Percentiles rank a stretch among this genome's conserved stretches.
Conservation (phyloP, 140 eudicot species). For the Stevia rebaudiana region DNA sequence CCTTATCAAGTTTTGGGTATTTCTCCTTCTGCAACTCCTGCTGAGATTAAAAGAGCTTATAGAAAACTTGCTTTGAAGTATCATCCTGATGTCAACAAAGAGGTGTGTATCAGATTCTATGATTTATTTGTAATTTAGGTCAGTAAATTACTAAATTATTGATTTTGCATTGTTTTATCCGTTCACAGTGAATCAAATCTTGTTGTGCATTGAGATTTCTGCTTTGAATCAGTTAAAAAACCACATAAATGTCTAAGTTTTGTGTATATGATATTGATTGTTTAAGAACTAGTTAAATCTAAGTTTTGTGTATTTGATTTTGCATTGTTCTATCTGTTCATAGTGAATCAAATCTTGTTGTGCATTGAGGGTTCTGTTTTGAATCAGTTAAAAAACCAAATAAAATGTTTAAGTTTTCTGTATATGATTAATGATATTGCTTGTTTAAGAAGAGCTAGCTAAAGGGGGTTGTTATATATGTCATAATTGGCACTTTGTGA, state of each 20-base stretch:
- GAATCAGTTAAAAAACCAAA: too few relatives aligned
- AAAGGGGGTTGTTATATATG: too few relatives aligned
- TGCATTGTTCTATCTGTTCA: too few relatives aligned
- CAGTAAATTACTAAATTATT: not conserved
- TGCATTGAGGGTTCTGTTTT: too few relatives aligned
- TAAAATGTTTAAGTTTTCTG: not conserved
- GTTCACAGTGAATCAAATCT: too few relatives aligned
- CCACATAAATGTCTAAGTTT: not conserved
- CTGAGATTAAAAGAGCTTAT: constrained; percentile 89
- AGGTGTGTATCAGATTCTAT: constrained; percentile 47
- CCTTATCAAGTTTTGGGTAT: constrained; percentile 93
- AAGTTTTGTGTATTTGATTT: too few relatives aligned
- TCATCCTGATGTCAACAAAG: constrained; percentile 96
- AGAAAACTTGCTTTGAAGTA: constrained; percentile 86
- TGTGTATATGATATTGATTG: not conserved
- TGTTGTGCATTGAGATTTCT: too few relatives aligned
- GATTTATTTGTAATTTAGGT: not conserved
- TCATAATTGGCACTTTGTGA: not conserved
- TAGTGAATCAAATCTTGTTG: too few relatives aligned
- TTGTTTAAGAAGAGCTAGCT: not conserved
- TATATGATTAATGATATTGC: not conserved
- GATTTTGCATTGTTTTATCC: not conserved
- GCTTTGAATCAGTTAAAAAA: too few relatives aligned
- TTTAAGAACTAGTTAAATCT: too few relatives aligned
- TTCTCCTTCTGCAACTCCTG: constrained; percentile 64